Evolutionary conservation across 108 stramenopile species (phyloP), one percentile per base, ranked within the genome.

Genomic region (Pinguiococcus pyrenoidosus): DNA sequence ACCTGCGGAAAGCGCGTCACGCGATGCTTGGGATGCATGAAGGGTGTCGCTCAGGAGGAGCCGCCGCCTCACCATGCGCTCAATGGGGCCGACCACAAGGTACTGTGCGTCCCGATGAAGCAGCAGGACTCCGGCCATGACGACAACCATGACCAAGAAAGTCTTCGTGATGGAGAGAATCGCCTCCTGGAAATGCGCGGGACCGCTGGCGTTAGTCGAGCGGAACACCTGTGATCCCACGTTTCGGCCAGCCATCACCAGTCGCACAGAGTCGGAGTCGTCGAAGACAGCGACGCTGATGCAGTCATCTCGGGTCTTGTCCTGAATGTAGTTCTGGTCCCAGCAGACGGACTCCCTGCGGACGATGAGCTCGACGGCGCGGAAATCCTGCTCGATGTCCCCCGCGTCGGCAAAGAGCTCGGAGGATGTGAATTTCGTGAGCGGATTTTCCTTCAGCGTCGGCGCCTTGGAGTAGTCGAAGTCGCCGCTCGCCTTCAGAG

Each of bases 51-150:
- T n/a, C n/a, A n/a, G n/a, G n/a, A n/a, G n/a, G n/a, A n/a, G n/a
- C n/a, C n/a, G n/a, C n/a, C n/a, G 65, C 16, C 56, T 39, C 14
- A 77, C 62, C 76, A 82, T 76, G 21, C 69, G 53, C 49, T 82
- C 81, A 46, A 83, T 83, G 32, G 81, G 81, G 3, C 73, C 50
- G 39, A 80, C 76, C 37, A 83, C 81, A 10, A 80, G 74, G 46
- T 48, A 39, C 33, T 74, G 67, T 16, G 77, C 76, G 36, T 83
- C 78, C 42, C 43, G 37, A 2, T 72, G 64, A 51, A 83, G 78
- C 10, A 73, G 46, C 22, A 72, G 40, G 26, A 65, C 64, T 16
- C 74, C 77, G 16, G 51, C 42, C 29, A 56, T 62, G 35, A 80
- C 67, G n/a, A 83, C 56, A 13, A 71, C 33, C 39, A 83, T 64